These are phyloP conservation scores for Colletotrichum chlorophyti DNA, from an alignment of 2,329 filamentous ascomycete genomes.

Conservation along the genomic window DNA sequence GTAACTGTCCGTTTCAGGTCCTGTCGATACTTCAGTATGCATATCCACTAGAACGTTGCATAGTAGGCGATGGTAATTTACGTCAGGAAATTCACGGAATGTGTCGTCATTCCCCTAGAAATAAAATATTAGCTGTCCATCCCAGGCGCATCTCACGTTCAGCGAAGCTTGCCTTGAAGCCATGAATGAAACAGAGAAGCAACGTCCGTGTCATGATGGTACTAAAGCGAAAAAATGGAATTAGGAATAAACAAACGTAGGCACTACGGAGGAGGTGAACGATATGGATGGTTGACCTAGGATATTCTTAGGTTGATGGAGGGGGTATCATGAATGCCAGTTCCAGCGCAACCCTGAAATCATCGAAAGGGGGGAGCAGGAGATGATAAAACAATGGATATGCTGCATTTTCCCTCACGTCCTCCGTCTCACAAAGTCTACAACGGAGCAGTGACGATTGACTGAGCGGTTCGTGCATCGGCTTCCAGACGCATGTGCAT, in stretches of 20 bases:
- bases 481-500: neutral
- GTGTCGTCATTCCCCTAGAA: slow-evolving; percentile 71
- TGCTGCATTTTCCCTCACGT: neutral
- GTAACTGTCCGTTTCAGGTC: slow-evolving; percentile 66
- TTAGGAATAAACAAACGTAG: neutral
- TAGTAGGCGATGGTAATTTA: neutral
- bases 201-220: slow-evolving; percentile 59
- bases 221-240: slow-evolving; percentile 6
- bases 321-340: neutral
- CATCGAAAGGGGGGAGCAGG: too few relatives aligned
- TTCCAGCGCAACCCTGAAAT: neutral
- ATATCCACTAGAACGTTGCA: neutral
- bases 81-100: slow-evolving; percentile 68
- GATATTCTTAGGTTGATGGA: neutral
- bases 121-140: neutral
- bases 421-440: neutral
- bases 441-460: slow-evolving; percentile 19
- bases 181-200: slow-evolving; percentile 77
- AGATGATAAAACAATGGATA: neutral
- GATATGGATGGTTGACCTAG: neutral
- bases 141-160: neutral
- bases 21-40: slow-evolving; percentile 22
- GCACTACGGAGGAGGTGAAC: neutral
- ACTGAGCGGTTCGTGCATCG: slow-evolving; percentile 17
- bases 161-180: slow-evolving; percentile 64